phyloP scores from a whole-genome alignment of 2,329 filamentous ascomycete species.

The Talaromyces albobiverticillius region DNA sequence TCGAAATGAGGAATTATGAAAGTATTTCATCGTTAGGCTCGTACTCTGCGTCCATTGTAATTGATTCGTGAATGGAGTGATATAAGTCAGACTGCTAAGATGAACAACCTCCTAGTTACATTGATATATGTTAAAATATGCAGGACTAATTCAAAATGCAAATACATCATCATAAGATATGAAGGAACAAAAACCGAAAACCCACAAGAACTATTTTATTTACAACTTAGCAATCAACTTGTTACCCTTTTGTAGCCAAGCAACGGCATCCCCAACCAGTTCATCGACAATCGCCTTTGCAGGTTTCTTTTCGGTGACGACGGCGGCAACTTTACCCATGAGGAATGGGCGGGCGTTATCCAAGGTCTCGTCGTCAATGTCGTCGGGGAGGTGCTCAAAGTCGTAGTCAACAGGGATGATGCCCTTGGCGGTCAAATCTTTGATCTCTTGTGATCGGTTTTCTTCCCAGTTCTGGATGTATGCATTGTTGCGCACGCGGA shows the following conservation, averaged over 20 bases:
- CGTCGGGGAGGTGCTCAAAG: conserved; percentile 73
- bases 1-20: not conserved
- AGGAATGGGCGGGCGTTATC: conserved; percentile 88
- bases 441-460: conserved; percentile 86
- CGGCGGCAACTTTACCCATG: conserved; percentile 96
- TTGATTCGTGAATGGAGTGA: too few species aligned
- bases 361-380: conserved; percentile 78
- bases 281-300: conserved; percentile 94
- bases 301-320: conserved; percentile 86
- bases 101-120: too few species aligned
- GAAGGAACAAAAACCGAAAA: conserved; percentile 12
- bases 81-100: not conserved
- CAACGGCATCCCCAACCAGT: conserved; percentile 78
- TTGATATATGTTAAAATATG: too few species aligned
- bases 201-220: too few species aligned
- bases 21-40: too few species aligned
- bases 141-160: not conserved
- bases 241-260: conserved; percentile 65
- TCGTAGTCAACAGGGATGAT: conserved; percentile 92
- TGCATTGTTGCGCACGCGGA: conserved; percentile 87
- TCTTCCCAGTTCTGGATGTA: conserved; percentile 97
- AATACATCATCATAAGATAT: conserved; percentile 14
- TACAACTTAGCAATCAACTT: conserved; percentile 69
- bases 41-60: too few species aligned
- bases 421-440: conserved; percentile 83